phyloP scores from a whole-genome alignment of 805 yeast genomes.

The Kuraishia piskuri region DNA sequence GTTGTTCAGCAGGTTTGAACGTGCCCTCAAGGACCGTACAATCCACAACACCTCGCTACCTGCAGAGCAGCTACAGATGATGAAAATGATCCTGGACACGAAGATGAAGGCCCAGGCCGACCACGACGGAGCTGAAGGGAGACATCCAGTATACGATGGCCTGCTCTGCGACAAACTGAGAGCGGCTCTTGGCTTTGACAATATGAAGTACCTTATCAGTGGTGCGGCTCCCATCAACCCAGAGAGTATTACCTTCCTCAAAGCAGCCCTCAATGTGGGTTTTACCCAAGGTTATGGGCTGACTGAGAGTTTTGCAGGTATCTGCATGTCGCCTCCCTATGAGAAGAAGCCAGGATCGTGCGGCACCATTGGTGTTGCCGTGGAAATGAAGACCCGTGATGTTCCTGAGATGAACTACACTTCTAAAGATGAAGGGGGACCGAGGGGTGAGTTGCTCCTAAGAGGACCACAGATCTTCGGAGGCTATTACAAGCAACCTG shows the following conservation, averaged over 20 bases:
- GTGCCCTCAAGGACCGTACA: conserved; percentile 44
- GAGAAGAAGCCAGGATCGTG: conserved; percentile 46
- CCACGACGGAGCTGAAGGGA: conserved; percentile 7
- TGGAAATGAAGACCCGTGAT: conserved; percentile 54
- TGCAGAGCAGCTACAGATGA: conserved; percentile 1
- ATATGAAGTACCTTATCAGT: conserved; percentile 28
- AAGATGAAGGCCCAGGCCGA: conserved; percentile 7
- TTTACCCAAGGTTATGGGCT: conserved; percentile 66
- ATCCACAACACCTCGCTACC: conserved; percentile 9
- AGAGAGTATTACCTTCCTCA: conserved; percentile 51
- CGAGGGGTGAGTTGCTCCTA: conserved; percentile 51
- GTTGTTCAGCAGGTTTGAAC: conserved; percentile 52
- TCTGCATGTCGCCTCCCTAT: conserved; percentile 27
- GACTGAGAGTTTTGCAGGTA: conserved; percentile 66
- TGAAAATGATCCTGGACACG: conserved; percentile 3
- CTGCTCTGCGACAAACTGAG: conserved; percentile 32
- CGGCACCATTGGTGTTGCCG: conserved; percentile 47
- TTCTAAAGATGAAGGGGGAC: conserved; percentile 29
- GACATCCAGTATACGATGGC: conserved; percentile 20
- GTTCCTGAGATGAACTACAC: conserved; percentile 55
- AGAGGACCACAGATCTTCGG: conserved; percentile 58
- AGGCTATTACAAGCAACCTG: conserved; percentile 46
- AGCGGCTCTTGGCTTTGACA: conserved; percentile 37
- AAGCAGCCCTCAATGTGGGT: conserved; percentile 51
- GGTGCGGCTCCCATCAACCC: conserved; percentile 71